phyloP scores from a whole-genome alignment of 108 stramenopile genomes.

The Skeletonema menzelii region DNA sequence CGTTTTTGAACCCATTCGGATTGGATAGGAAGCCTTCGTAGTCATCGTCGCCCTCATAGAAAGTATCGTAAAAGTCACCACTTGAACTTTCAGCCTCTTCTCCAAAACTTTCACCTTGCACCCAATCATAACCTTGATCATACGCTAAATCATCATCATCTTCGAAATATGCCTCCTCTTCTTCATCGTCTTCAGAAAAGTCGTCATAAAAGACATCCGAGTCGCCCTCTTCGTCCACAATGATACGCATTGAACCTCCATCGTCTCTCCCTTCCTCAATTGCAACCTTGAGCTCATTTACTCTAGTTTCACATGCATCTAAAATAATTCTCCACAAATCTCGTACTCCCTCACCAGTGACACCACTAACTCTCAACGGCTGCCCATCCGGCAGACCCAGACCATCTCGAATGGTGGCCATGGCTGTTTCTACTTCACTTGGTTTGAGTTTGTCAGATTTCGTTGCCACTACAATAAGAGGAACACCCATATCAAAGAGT shows the following conservation, averaged over 20 bases:
- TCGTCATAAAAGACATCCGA: slow-evolving; percentile 28
- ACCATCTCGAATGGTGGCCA: slow-evolving; percentile 57
- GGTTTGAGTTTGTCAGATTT: slow-evolving; percentile 86
- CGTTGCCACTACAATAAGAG: slow-evolving; percentile 87
- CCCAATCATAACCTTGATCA: slow-evolving; percentile 85
- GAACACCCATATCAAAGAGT: slow-evolving; percentile 81
- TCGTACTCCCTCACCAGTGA: slow-evolving; percentile 72
- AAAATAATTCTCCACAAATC: slow-evolving; percentile 83
- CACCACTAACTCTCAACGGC: slow-evolving; percentile 70
- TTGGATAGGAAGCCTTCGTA: slow-evolving; percentile 4
- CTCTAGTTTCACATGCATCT: slow-evolving; percentile 77
- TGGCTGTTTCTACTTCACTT: slow-evolving; percentile 44
- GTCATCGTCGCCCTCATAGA: slow-evolving; percentile 37
- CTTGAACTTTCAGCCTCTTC: slow-evolving; percentile 18
- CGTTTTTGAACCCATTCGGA: slow-evolving; percentile 12
- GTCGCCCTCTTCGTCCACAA: slow-evolving; percentile 26
- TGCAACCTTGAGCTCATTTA: slow-evolving; percentile 57
- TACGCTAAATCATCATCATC: slow-evolving; percentile 68
- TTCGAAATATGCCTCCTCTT: slow-evolving; percentile 36
- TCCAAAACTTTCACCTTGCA: slow-evolving; percentile 47
- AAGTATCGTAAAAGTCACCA: slow-evolving; percentile 36
- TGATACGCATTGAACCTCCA: slow-evolving; percentile 32
- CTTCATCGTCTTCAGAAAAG: slow-evolving; percentile 30
- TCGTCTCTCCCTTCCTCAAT: slow-evolving; percentile 52
- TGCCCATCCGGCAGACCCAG: slow-evolving; percentile 82